A percentile compares a stretch with the other conserved stretches of the same genome.
Conservation (phyloP, 108 stramenopile species). For the Aurantiochytrium sp. region DNA sequence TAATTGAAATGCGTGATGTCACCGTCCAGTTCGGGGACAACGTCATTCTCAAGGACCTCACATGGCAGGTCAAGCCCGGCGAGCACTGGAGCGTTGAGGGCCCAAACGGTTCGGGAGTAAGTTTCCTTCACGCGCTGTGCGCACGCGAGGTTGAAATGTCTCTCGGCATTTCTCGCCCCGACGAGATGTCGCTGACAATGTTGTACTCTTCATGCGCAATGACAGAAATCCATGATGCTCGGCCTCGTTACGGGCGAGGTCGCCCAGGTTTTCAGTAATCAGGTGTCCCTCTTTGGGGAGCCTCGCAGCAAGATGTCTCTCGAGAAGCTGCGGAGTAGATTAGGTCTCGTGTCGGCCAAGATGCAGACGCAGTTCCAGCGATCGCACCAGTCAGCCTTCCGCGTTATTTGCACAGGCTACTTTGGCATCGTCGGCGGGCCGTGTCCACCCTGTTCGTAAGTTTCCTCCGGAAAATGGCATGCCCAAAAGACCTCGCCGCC, state of each 20-base stretch:
- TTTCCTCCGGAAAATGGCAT: no score
- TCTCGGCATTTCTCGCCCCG: no score
- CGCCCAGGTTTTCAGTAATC: not conserved
- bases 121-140: not conserved
- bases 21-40: not conserved
- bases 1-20: not conserved
- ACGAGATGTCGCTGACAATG: no score
- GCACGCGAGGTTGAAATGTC: not conserved
- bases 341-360: not conserved
- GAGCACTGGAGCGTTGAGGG: not conserved
- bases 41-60: not conserved
- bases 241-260: not conserved
- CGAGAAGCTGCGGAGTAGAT: not conserved
- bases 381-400: not conserved
- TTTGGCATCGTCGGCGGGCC: constrained; percentile 15
- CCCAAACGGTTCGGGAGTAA: not conserved
- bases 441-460: not conserved
- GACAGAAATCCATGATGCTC: not conserved
- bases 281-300: not conserved
- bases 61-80: not conserved
- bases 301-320: not conserved
- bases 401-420: not conserved
- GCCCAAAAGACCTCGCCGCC: not conserved
- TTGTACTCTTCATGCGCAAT: no score
- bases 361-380: constrained; percentile 7